phyloP scores from a whole-genome alignment of 2,329 filamentous ascomycete species.

The Pseudogymnoascus sp. region DNA sequence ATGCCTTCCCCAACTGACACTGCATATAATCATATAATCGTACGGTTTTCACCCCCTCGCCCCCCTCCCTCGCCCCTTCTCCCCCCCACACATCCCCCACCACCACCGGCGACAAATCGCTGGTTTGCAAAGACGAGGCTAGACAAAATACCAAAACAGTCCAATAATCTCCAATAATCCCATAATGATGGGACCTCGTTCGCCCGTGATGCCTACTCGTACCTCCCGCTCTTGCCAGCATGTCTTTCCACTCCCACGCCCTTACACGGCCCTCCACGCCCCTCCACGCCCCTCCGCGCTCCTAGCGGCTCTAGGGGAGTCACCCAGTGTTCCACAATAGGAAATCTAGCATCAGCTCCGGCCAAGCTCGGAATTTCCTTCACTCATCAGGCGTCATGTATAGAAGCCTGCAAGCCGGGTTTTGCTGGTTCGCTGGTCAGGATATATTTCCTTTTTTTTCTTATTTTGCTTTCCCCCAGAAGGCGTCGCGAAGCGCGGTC shows the following conservation, averaged over 20 bases:
- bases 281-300: not conserved
- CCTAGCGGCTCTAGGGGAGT: not conserved
- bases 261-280: not conserved
- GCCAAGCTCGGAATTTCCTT: not conserved
- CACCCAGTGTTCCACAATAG: not conserved
- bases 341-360: not conserved
- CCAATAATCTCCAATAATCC: not conserved
- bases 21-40: not conserved
- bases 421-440: not conserved
- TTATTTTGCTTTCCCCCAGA: not conserved
- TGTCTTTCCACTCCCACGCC: not conserved
- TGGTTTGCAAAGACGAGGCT: not conserved
- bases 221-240: not conserved
- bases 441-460: not conserved
- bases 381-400: not conserved
- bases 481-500: not conserved
- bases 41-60: not conserved
- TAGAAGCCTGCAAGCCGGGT: not conserved
- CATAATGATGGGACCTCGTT: not conserved
- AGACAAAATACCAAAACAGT: not conserved
- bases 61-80: not conserved
- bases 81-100: not conserved
- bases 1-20: not conserved
- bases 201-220: not conserved
- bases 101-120: not conserved